Evolutionary conservation across 2,329 filamentous ascomycete genomes (phyloP).

Genomic region (Aspergillus neotritici): DNA sequence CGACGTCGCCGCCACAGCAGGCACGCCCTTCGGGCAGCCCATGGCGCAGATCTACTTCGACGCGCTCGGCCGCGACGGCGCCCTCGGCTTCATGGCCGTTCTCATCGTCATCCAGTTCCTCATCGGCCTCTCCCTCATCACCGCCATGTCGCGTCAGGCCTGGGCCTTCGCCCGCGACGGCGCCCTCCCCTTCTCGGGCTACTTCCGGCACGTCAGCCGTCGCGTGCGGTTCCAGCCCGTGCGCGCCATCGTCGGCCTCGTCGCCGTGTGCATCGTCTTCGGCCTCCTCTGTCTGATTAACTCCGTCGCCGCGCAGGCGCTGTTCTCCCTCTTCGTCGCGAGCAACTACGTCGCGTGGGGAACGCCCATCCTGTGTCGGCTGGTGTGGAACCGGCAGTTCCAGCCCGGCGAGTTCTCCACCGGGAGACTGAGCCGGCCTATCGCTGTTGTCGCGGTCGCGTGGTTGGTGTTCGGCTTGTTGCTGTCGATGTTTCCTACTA

Average conservation of each 20-base stretch:
- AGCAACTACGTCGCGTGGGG: constrained; percentile 59
- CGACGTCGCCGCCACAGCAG: constrained; percentile 47
- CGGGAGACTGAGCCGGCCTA: constrained; percentile 47
- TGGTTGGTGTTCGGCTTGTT: constrained; percentile 54
- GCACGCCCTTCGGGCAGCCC: constrained; percentile 52
- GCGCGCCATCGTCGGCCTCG: constrained; percentile 52
- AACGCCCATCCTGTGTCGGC: constrained; percentile 53
- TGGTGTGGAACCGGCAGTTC: constrained; percentile 55
- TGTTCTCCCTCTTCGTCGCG: constrained; percentile 53
- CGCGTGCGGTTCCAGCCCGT: constrained; percentile 54
- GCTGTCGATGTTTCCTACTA: constrained; percentile 55
- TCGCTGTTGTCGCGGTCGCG: constrained; percentile 50
- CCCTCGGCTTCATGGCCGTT: constrained; percentile 54
- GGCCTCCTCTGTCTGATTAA: constrained; percentile 56
- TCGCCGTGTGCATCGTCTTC: constrained; percentile 47
- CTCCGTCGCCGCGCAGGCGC: constrained; percentile 51
- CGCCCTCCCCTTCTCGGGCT: constrained; percentile 54
- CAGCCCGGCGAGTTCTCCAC: constrained; percentile 56
- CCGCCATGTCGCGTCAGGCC: constrained; percentile 55
- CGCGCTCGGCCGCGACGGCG: constrained; percentile 54
- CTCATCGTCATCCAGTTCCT: constrained; percentile 58
- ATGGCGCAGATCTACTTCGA: constrained; percentile 59
- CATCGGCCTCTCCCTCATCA: constrained; percentile 54
- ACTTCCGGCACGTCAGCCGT: constrained; percentile 53
- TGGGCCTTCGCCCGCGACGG: constrained; percentile 62